Conservation (phyloP, 352 stramenopile genomes). For the Vaucheria bursata region DNA sequence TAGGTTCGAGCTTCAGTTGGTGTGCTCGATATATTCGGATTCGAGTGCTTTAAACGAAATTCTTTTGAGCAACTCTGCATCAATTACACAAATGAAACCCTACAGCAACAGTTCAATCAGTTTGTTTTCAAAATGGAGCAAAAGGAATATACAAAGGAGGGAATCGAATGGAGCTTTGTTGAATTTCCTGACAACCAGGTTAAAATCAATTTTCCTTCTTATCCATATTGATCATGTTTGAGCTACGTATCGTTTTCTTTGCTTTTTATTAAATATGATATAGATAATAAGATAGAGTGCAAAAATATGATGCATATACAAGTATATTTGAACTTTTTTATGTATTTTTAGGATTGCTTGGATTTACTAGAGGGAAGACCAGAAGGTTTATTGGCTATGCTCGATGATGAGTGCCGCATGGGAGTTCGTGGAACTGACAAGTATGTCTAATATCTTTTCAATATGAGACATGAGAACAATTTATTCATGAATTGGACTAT, state of each 20-base stretch:
- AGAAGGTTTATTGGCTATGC: conserved; percentile 42
- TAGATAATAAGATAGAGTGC: too few species aligned
- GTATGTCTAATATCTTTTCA: too few species aligned
- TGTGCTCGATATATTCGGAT: conserved; percentile 72
- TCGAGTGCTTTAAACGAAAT: conserved; percentile 67
- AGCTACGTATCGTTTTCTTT: too few species aligned
- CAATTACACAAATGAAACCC: conserved; percentile 57
- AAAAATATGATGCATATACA: too few species aligned
- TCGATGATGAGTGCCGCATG: conserved; percentile 80
- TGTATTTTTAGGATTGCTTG: conserved; percentile 88
- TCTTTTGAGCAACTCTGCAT: conserved; percentile 68
- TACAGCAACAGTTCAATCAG: conserved; percentile 80
- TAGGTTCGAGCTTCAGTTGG: conserved; percentile 52
- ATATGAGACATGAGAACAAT: too few species aligned
- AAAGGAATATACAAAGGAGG: conserved; percentile 92
- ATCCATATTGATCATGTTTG: too few species aligned
- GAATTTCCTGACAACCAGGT: conserved; percentile 76
- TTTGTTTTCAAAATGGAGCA: conserved; percentile 76
- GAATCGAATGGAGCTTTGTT: conserved; percentile 94
- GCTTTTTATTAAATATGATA: too few species aligned
- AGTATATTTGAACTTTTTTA: too few species aligned
- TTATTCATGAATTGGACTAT: neutral
- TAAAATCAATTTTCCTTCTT: too few species aligned
- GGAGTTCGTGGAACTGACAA: conserved; percentile 76
- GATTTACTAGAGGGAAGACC: conserved; percentile 77